These are phyloP conservation scores for Aplosporella prunicola DNA, from an alignment of 2,329 filamentous ascomycete genomes.

Conservation along the genomic window DNA sequence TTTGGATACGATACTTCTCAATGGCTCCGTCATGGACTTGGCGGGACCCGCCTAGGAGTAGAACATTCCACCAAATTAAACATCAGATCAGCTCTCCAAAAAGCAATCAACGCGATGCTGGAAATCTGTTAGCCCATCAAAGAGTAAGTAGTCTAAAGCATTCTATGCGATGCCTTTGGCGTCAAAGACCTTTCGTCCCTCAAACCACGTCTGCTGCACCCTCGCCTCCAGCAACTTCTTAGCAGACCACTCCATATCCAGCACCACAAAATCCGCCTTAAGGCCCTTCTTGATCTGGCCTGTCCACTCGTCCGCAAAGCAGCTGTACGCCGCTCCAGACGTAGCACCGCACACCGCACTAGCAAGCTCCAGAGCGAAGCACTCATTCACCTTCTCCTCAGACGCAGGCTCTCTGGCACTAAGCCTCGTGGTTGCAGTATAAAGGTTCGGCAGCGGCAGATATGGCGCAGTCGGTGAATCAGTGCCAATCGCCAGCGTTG, in stretches of 20 bases:
- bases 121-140: no score
- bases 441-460: constrained; percentile 46
- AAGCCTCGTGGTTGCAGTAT: constrained; percentile 49
- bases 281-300: constrained; percentile 45
- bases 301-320: constrained; percentile 46
- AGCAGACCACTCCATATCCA: constrained; percentile 43
- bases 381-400: constrained; percentile 39
- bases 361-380: constrained; percentile 45
- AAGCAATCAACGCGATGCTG: no score
- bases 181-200: constrained; percentile 34
- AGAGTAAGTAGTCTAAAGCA: no score
- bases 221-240: constrained; percentile 38
- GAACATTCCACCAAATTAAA: no score
- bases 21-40: no score
- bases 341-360: constrained; percentile 48
- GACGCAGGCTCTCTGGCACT: constrained; percentile 42
- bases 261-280: constrained; percentile 49
- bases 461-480: constrained; percentile 53
- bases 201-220: constrained; percentile 47
- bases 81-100: no score
- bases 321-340: constrained; percentile 47
- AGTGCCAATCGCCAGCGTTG: constrained; percentile 47
- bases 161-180: background rate
- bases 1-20: no score
- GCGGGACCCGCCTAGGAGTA: no score